Evolutionary conservation across 192 early-diverging fungal species (phyloP), one percentile per base, ranked within the genome.

Genomic region (Phycomyces blakesleeanus): DNA sequence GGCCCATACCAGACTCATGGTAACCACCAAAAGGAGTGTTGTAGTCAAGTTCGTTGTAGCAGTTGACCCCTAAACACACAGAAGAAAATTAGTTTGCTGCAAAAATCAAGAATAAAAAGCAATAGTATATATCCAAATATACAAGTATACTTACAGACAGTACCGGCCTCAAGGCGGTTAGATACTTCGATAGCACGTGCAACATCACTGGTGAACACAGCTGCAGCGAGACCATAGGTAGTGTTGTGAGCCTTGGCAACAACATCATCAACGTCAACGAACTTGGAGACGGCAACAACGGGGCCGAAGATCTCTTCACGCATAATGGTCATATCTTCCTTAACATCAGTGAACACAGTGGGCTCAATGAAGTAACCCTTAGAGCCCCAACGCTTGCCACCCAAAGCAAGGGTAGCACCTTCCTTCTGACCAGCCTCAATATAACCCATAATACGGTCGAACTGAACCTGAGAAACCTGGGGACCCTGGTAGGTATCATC

Each of bases 281-380:
- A 95, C 42, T 90, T 87, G 68, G 81, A 69, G 5, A 95, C 77
- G 51, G 79, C 81, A 8, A 90, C 83, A 6, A 95, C 93, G 7
- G 91, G 92, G n/a, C 91, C 91, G 77, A 94, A 94, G 47, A 93
- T 89, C 74, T 94, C 91, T 55, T 94, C 90, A 58, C 83, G 72
- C 42, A 85, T 76, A 21, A 89, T 73, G 22, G 62, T 69, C 73
- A 83, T 76, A 0, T 67, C 63, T 9, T 85, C 79, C 42, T 79
- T 76, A 29, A 81, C 81, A 62, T 85, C 80, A 4, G 84, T 80
- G 69, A 92, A 88, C 41, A 94, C 77, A 10, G 91, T 92, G 12
- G 93, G 93, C 42, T 84, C 74, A 53, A 94, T 82, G 70, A 80
- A 94, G 78, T 83, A 93, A 0, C 91, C 92, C 68, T 85, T 75